phyloP scores from a whole-genome alignment of 2,329 filamentous ascomycete species.

The Aspergillaceae sp. region DNA sequence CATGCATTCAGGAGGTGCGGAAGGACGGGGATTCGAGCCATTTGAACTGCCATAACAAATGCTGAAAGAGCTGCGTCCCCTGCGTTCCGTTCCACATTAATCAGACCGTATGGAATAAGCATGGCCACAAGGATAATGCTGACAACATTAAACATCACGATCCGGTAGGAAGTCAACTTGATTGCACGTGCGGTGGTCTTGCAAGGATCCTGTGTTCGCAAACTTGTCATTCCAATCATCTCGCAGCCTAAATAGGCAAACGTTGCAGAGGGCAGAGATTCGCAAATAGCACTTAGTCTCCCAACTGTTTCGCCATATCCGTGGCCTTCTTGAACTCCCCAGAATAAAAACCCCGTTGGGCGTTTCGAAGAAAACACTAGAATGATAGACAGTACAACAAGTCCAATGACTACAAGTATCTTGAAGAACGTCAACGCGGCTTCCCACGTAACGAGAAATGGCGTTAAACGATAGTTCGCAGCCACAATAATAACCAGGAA shows the following conservation, averaged over 20 bases:
- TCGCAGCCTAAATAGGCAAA: slow-evolving; percentile 73
- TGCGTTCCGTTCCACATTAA: slow-evolving; percentile 36
- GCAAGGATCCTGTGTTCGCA: slow-evolving; percentile 67
- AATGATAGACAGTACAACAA: slow-evolving; percentile 56
- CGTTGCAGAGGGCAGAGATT: slow-evolving; percentile 62
- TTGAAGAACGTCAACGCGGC: slow-evolving; percentile 53
- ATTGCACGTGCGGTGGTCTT: slow-evolving; percentile 67
- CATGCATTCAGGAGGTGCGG: slow-evolving; percentile 63
- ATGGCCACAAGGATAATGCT: slow-evolving; percentile 67
- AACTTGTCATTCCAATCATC: slow-evolving; percentile 65
- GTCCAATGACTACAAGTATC: slow-evolving; percentile 54
- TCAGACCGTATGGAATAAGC: slow-evolving; percentile 55
- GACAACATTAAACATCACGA: slow-evolving; percentile 69
- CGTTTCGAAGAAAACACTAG: slow-evolving; percentile 54
- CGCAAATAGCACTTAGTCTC: slow-evolving; percentile 56
- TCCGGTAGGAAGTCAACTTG: slow-evolving; percentile 71
- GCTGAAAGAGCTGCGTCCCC: slow-evolving; percentile 54
- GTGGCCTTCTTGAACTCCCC: slow-evolving; percentile 42
- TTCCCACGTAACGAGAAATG: slow-evolving; percentile 58
- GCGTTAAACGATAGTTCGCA: slow-evolving; percentile 61
- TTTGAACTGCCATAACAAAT: slow-evolving; percentile 62
- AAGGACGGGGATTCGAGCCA: slow-evolving; percentile 55
- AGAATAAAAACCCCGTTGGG: slow-evolving; percentile 50
- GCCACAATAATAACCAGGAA: slow-evolving; percentile 53
- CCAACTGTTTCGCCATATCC: slow-evolving; percentile 30